Conservation (phyloP, 2,329 filamentous ascomycete genomes). For the Cadophora luteo-olivacea region DNA sequence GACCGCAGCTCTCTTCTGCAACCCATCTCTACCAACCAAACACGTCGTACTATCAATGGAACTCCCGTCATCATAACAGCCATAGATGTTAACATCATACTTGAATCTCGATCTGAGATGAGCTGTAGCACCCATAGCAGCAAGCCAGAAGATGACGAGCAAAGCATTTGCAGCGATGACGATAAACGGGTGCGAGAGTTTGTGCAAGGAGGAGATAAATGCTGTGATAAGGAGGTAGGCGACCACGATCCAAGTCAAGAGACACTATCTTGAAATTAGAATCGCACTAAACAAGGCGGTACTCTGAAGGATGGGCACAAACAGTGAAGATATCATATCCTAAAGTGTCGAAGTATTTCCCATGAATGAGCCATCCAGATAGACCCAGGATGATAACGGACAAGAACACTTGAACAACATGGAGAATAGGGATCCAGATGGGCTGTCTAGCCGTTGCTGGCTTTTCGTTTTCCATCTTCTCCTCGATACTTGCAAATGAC, state of each 20-base stretch:
- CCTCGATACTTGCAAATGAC: not conserved
- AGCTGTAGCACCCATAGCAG: conserved; percentile 29
- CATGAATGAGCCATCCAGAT: conserved; percentile 26
- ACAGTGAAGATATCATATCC: conserved; percentile 27
- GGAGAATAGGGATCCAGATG: conserved; percentile 41
- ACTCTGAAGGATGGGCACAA: not conserved
- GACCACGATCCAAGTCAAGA: conserved; percentile 28
- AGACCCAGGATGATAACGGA: conserved; percentile 43
- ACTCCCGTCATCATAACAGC: conserved; percentile 24
- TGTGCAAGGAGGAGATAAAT: conserved; percentile 18
- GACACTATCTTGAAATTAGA: conserved; percentile 6
- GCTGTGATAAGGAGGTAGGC: conserved; percentile 18
- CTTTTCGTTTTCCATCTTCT: conserved; percentile 20
- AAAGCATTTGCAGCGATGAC: conserved; percentile 16
- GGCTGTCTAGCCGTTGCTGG: conserved; percentile 10
- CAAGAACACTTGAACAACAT: conserved; percentile 56
- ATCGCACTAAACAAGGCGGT: not conserved
- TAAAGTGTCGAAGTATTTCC: conserved; percentile 26
- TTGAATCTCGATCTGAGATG: conserved; percentile 26
- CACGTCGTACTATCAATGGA: conserved; percentile 20
- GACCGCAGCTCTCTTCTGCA: conserved; percentile 26
- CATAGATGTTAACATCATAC: conserved; percentile 23
- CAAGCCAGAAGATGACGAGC: conserved; percentile 28
- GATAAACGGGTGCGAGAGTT: conserved; percentile 16
- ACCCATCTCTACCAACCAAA: conserved; percentile 12